A percentile compares a stretch with the other conserved stretches of the same genome.
Evolutionary conservation across 345 rosid species (phyloP).

Genomic region (Trapa bicornis): DNA sequence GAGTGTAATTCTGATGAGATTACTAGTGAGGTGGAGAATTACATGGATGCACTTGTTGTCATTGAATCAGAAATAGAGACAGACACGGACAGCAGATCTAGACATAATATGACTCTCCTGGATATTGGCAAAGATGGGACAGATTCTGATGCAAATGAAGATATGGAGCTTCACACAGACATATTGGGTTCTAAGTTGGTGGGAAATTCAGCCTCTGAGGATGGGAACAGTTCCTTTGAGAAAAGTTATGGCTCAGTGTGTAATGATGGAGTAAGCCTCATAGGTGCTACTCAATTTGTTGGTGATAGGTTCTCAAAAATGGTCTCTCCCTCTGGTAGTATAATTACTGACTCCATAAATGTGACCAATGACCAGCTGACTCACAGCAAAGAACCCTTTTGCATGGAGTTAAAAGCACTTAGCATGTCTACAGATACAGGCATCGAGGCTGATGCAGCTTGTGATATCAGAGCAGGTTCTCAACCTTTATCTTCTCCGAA

Average conservation of each 20-base stretch:
- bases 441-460: constrained; percentile 14
- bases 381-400: constrained; percentile 15
- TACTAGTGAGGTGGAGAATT: constrained; percentile 78
- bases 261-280: constrained; percentile 44
- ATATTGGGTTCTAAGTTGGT: constrained; percentile 53
- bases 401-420: constrained; percentile 19
- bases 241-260: constrained; percentile 38
- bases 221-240: constrained; percentile 48
- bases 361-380: constrained; percentile 20
- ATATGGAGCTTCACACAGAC: constrained; percentile 32
- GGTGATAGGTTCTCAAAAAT: constrained; percentile 33
- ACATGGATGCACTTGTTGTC: constrained; percentile 74
- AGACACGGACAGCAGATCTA: constrained; percentile 40
- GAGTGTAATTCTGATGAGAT: constrained; percentile 62
- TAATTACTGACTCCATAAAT: constrained; percentile 18
- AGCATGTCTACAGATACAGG: constrained; percentile 17
- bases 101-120: constrained; percentile 15
- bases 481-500: constrained; percentile 23
- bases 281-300: constrained; percentile 39
- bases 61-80: constrained; percentile 87
- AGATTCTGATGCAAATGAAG: constrained; percentile 41
- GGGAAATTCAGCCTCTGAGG: constrained; percentile 53
- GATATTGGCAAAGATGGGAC: constrained; percentile 17
- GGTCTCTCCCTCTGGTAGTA: constrained; percentile 23
- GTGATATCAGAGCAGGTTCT: constrained; percentile 23